Percentiles rank a stretch among this genome's conserved stretches.
phyloP scores from a whole-genome alignment of 306 rosid genomes.

The Ceratonia siliqua region DNA sequence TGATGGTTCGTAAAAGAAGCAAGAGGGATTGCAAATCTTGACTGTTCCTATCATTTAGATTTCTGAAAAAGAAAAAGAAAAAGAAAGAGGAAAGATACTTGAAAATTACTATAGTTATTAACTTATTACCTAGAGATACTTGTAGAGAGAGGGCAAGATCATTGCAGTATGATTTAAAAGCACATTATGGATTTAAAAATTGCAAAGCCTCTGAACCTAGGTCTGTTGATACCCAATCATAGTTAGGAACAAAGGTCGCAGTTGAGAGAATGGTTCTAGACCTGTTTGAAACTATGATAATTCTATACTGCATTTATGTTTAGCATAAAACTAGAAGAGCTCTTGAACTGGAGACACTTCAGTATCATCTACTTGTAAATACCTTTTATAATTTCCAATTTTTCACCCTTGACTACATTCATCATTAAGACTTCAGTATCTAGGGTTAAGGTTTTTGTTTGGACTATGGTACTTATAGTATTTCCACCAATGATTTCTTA shows the following conservation, averaged over 20 bases:
- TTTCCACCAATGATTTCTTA: not conserved
- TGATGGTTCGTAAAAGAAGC: too few relatives aligned
- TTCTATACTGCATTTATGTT: slow-evolving; percentile 3
- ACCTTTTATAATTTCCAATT: slow-evolving; percentile 1
- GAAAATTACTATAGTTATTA: not conserved
- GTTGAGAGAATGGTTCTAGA: slow-evolving; percentile 12
- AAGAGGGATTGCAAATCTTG: too few relatives aligned
- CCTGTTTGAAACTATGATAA: slow-evolving; percentile 17
- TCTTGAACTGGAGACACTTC: slow-evolving; percentile 5
- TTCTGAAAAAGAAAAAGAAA: too few relatives aligned
- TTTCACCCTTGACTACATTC: not conserved
- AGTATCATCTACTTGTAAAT: not conserved
- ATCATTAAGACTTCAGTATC: too few relatives aligned
- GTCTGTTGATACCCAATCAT: slow-evolving; percentile 18
- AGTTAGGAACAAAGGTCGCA: slow-evolving; percentile 24
- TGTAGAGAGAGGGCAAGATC: not conserved
- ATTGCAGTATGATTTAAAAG: not conserved
- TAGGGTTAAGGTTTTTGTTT: slow-evolving; percentile 1
- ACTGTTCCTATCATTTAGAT: too few relatives aligned
- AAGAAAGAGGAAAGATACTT: too few relatives aligned
- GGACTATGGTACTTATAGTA: not conserved
- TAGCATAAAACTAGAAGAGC: not conserved
- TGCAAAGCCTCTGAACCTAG: not conserved
- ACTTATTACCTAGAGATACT: not conserved
- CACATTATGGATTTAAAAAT: slow-evolving; percentile 10